phyloP scores from a whole-genome alignment of 768 basidiomycete species.

The Pseudohyphozyma bogoriensis region DNA sequence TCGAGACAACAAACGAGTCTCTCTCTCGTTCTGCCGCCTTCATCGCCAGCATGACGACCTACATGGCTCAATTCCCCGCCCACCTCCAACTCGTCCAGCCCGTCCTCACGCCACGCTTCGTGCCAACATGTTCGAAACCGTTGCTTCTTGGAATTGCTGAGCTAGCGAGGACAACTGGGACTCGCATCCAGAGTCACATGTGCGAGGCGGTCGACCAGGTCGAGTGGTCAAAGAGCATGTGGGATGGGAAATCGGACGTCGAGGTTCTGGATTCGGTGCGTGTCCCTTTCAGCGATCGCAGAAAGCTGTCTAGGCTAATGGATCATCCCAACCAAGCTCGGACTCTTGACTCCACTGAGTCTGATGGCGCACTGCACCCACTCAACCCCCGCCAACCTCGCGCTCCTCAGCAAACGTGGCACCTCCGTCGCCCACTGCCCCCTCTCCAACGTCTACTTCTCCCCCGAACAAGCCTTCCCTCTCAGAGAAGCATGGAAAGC shows the following conservation, averaged over 20 bases:
- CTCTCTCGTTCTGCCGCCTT: conserved; percentile 51
- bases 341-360: conserved; percentile 54
- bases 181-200: conserved; percentile 68
- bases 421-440: conserved; percentile 77
- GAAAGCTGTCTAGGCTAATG: not conserved
- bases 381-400: conserved; percentile 48
- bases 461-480: conserved; percentile 53
- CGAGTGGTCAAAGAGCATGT: conserved; percentile 55
- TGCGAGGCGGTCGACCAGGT: conserved; percentile 70
- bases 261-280: conserved; percentile 62
- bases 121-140: conserved; percentile 72
- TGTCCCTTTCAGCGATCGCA: not conserved
- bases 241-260: conserved; percentile 53
- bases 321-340: conserved; percentile 44
- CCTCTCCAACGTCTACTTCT: conserved; percentile 80
- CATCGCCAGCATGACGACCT: conserved; percentile 45
- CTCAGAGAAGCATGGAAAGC: conserved; percentile 59
- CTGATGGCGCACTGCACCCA: conserved; percentile 87
- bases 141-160: conserved; percentile 55
- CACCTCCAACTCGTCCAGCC: conserved; percentile 58
- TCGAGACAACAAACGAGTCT: conserved; percentile 48
- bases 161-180: conserved; percentile 44
- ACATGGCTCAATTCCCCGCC: conserved; percentile 41
- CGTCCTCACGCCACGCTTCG: conserved; percentile 78
- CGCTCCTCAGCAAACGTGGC: conserved; percentile 45